Evolutionary conservation across 108 stramenopile species (phyloP), one percentile per base, ranked within the genome.

Genomic region (Cyclotella kingstonii): DNA sequence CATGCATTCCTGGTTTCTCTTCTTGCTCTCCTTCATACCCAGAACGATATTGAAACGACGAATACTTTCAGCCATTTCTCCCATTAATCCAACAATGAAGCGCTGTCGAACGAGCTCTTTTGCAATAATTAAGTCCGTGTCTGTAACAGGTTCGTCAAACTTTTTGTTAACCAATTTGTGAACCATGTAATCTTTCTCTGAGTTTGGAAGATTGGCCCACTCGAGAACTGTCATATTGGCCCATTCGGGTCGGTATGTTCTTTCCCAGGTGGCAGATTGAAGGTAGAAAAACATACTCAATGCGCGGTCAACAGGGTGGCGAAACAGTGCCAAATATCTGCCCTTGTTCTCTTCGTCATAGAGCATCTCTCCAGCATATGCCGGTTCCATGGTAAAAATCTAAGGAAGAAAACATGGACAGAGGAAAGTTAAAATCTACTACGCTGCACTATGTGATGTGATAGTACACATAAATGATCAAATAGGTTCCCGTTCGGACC

Each of bases 1-100:
- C 67, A 60, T 68, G 25, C 67, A 68, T 31, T 51, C 33, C 30
- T 42, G 33, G 51, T 45, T 60, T n/a, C 58, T 41, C 12, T 59
- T 58, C 40, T 39, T 52, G 42, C 33, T 35, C 40, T 50, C 56
- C 22, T 68, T 49, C 12, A 68, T 12, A 5, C 67, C 67, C 67
- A 68, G 44, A 34, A 56, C 67, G 30, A 68, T 59, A 29, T 68
- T 70, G 17, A 80, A 51, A 35, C 79, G 58, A 18, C 45, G 39
- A 35, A 80, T 45, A 47, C 62, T 74, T 38, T 80, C 79, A 14
- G 65, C 54, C 49, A 54, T 52, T 11, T 76, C 74, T 17, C 60
- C 57, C 53, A 76, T 63, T 6, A 80, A 65, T 4, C 79, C 79
- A 18, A 80, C 74, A 15, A 80, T 35, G 33, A 80, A 80, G 6